Evolutionary conservation across 2,329 filamentous ascomycete species (phyloP), one percentile per base, ranked within the genome.

Genomic region (Talaromyces sp.): DNA sequence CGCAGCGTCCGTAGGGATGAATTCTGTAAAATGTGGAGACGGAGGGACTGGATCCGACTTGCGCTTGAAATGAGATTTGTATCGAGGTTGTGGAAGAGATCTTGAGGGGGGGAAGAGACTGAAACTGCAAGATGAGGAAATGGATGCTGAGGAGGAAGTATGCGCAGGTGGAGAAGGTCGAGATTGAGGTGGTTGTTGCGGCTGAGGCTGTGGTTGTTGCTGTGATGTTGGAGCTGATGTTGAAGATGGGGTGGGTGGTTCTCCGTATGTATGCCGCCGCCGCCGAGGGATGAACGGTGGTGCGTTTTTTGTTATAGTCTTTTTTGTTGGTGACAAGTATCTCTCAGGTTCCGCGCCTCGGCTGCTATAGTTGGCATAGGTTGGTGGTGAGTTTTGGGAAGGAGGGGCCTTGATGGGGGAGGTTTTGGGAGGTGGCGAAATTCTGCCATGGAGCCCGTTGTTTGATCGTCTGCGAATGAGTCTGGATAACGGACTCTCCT

Each of bases 241-340:
- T 24, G 43, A 13, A 31, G 56, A 45, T 5, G 72, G 68, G 8
- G 74, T 74, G 3, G 76, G 75, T n/a, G 72, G 70, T 19, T 77
- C 76, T 31, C 77, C 77, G 61, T 79, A 78, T 14, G 78, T 79
- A 68, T 80, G 78, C 62, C 78, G 72, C 19, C 61, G 50, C 66
- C 78, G 73, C 63, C 64, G 67, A 19, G 72, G 74, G 48, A 67
- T 60, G 35, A 69, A 56, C 19, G 71, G 67, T 35, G 67, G 62
- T 9, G 71, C 68, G 31, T 68, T 65, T 43, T 65, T 70, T 37
- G 70, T 67, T 31, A 22, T 3, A 4, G 14, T 33, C n/a, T 59
- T 65, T 35, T 62, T 45, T n/a, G 50, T 27, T 14, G 41, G 16
- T 27, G 45, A 14, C 39, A 22, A n/a, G 39, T 56, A 24, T 24